Base-by-base conservation (phyloP, 495 filamentous ascomycete species). In the Ascobolus immersus region DNA sequence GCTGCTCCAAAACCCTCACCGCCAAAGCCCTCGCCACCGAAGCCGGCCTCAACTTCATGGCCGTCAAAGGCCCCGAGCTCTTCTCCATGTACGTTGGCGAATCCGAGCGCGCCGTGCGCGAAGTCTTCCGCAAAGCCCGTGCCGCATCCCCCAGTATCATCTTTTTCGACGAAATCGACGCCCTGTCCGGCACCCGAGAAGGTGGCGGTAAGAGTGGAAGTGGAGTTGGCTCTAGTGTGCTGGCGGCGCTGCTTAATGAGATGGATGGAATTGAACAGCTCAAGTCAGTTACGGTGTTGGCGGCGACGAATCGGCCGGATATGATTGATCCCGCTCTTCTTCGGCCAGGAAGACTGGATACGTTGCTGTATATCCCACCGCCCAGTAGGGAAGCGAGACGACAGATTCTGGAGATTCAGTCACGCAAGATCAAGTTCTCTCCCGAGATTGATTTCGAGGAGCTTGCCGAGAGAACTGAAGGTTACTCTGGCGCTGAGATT, bases 101-200 rank as follows among this genome's bases (percentile, higher is more conserved):
- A 53, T 84, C 81, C 4, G 86, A 96, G 55, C 71, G 82, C 6
- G 70, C 74, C 17, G 60, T 96, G 27, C 66, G 86, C 31, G 77
- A 86, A 29, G 65, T 93, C 6, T 96, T 96, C 52, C 63, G 71
- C 32, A 78, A 80, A 41, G 86, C 86, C 2, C 62, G 78, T 27
- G 71, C 75, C 24, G 86, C 82, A 17, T 69, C 70, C 34, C 86
- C 86, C 3, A 79, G 75, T 49, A 84, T 96, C 49, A 80, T 96
- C 38, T 96, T 96, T 59, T 94, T 96, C 46, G 86, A 96, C 51
- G 86, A 96, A 51, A 89, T 96, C 44, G 86, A 96, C 55, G 71
- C 80, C 4, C 81, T 96, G 37, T 81, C 70, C n/a, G 68, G 71
- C 7, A 67, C 69, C 39, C 64, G 80, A 15, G 61, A 68, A 21